Evolutionary conservation across 2,329 filamentous ascomycete species (phyloP).

Genomic region (Teratosphaeria pseudoeucalypti): DNA sequence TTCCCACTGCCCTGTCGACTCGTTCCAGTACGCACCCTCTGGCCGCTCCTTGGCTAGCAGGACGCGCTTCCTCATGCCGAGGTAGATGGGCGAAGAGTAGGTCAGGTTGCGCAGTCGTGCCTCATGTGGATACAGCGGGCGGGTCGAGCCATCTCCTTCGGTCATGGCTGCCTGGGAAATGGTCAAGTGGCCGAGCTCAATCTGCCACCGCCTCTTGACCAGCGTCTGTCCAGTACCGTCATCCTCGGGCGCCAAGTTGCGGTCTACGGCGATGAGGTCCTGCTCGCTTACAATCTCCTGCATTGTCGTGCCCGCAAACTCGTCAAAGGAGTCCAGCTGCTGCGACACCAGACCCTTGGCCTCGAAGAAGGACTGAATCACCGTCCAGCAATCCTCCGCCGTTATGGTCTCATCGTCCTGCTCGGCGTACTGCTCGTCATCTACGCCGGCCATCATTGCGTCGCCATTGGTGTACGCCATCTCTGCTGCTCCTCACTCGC

Average conservation of each 20-base stretch:
- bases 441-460: slow-evolving; percentile 11
- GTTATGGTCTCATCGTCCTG: slow-evolving; percentile 50
- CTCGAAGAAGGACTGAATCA: slow-evolving; percentile 95
- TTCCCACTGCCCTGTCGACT: slow-evolving; percentile 46
- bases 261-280: slow-evolving; percentile 82
- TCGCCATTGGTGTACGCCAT: slow-evolving; percentile 9
- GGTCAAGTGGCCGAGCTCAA: slow-evolving; percentile 84
- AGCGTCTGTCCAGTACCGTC: slow-evolving; percentile 55
- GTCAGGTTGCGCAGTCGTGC: slow-evolving; percentile 92
- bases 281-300: slow-evolving; percentile 92
- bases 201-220: slow-evolving; percentile 82
- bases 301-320: slow-evolving; percentile 89
- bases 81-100: slow-evolving; percentile 83
- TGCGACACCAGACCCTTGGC: slow-evolving; percentile 92
- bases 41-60: slow-evolving; percentile 70
- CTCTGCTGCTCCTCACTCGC: not conserved
- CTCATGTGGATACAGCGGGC: slow-evolving; percentile 83
- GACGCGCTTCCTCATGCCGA: slow-evolving; percentile 77
- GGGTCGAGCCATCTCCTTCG: slow-evolving; percentile 82
- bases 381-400: slow-evolving; percentile 95
- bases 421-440: slow-evolving; percentile 5
- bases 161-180: slow-evolving; percentile 84
- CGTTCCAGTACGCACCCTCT: slow-evolving; percentile 50
- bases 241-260: slow-evolving; percentile 68
- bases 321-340: slow-evolving; percentile 96